Conservation (phyloP, 2,329 filamentous ascomycete genomes). For the Ophiostoma ulmi region DNA sequence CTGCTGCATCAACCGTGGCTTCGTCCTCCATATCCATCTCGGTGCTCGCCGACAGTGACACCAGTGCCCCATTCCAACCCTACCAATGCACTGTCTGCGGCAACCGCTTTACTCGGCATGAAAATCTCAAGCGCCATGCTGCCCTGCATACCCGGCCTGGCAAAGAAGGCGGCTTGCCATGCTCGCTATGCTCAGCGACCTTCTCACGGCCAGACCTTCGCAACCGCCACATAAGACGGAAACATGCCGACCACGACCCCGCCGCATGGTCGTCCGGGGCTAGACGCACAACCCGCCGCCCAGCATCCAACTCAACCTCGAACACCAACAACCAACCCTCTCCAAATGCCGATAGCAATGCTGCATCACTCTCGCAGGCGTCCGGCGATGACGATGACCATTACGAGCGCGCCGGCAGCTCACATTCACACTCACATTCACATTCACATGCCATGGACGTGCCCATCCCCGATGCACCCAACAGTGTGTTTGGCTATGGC, state of each 20-base stretch:
- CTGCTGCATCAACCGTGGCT: background rate
- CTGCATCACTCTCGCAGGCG: background rate
- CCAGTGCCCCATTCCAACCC: slow-evolving; percentile 32
- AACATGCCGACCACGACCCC: background rate
- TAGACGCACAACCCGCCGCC: background rate
- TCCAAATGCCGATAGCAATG: background rate
- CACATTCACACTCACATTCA: background rate
- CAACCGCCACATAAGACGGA: slow-evolving; percentile 32
- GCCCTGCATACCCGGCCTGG: slow-evolving; percentile 36
- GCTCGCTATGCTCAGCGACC: slow-evolving; percentile 37
- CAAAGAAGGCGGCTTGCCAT: slow-evolving; percentile 33
- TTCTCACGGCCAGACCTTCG: slow-evolving; percentile 41
- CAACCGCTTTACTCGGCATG: slow-evolving; percentile 38
- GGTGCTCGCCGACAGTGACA: background rate
- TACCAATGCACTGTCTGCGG: slow-evolving; percentile 40
- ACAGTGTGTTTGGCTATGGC: background rate
- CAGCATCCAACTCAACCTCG: background rate
- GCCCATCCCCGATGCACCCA: background rate
- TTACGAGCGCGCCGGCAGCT: background rate
- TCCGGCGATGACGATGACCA: background rate
- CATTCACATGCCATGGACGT: background rate
- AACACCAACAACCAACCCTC: background rate
- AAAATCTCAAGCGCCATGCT: slow-evolving; percentile 42
- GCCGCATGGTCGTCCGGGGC: background rate
- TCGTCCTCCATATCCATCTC: slow-evolving; percentile 16